Evolutionary conservation across 2,329 filamentous ascomycete genomes (phyloP).

Genomic region (Pochonia chlamydosporia): DNA sequence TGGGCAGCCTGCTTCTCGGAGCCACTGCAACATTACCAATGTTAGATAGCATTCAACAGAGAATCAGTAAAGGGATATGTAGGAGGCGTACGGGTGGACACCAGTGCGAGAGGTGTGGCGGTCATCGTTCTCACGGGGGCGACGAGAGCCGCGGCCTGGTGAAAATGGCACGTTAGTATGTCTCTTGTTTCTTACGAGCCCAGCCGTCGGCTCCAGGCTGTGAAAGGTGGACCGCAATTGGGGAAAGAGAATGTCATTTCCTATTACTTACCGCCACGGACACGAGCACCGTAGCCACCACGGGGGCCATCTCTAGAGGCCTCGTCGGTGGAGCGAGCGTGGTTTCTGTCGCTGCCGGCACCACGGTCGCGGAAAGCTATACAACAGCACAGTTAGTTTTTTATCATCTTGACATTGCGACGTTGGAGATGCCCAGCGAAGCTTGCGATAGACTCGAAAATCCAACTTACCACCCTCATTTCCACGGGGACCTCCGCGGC

Average conservation of each 20-base stretch:
- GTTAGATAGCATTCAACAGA: slow-evolving; percentile 3
- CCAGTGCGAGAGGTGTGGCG: slow-evolving; percentile 42
- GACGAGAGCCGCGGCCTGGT: slow-evolving; percentile 49
- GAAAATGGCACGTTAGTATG: slow-evolving; percentile 1
- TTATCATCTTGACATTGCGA: neutral
- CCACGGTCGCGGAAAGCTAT: slow-evolving; percentile 85
- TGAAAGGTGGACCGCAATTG: no score
- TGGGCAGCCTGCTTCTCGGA: slow-evolving; percentile 84
- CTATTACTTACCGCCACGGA: slow-evolving; percentile 45
- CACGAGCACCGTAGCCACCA: slow-evolving; percentile 59
- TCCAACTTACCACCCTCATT: slow-evolving; percentile 76
- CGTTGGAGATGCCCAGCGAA: no score
- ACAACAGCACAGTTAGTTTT: neutral
- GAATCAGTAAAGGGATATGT: neutral
- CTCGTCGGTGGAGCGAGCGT: slow-evolving; percentile 71
- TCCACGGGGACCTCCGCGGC: slow-evolving; percentile 58
- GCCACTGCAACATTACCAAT: slow-evolving; percentile 47
- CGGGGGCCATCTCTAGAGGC: slow-evolving; percentile 47
- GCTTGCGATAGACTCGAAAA: neutral
- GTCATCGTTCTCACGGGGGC: slow-evolving; percentile 49
- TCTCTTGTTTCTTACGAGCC: no score
- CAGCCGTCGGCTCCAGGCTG: no score
- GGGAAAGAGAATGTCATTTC: neutral
- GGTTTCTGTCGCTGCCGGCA: slow-evolving; percentile 77
- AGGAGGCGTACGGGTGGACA: slow-evolving; percentile 37